A percentile compares a stretch with the other conserved stretches of the same genome.
phyloP scores from a whole-genome alignment of 768 basidiomycete genomes.

The Cyclocybe cylindracea region DNA sequence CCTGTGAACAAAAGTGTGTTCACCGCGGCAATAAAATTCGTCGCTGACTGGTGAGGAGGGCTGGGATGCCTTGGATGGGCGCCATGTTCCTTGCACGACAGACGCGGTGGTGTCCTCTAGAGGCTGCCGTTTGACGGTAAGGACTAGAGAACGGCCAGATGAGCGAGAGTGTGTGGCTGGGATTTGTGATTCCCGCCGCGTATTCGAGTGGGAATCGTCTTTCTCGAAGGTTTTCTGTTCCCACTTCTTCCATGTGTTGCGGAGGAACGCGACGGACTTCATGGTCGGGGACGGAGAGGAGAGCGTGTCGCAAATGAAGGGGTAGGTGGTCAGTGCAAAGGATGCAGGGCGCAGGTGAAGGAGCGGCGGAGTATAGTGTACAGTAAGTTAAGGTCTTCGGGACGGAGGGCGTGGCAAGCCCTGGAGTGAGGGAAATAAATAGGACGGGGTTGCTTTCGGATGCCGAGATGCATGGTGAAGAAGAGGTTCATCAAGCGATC shows the following conservation, averaged over 20 bases:
- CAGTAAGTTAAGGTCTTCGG: constrained; percentile 16
- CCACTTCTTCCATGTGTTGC: constrained; percentile 40
- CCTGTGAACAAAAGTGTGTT: constrained; percentile 3
- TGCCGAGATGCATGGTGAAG: constrained; percentile 23
- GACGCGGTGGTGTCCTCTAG: constrained; percentile 6
- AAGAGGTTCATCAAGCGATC: constrained; percentile 29
- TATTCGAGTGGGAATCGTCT: constrained; percentile 7
- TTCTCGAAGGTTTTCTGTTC: constrained; percentile 24
- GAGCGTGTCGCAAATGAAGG: constrained; percentile 3
- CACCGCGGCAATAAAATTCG: constrained; percentile 7
- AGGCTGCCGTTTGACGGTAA: constrained; percentile 17
- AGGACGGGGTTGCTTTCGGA: constrained; percentile 22
- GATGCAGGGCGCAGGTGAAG: constrained; percentile 2
- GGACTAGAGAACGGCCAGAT: constrained; percentile 14
- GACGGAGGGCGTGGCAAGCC: constrained; percentile 12
- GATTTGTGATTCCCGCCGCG: constrained; percentile 8
- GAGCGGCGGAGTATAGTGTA: constrained; percentile 13
- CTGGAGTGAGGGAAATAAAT: constrained; percentile 26
- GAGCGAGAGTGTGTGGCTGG: constrained; percentile 7
- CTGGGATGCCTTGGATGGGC: constrained; percentile 6
- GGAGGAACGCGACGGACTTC: constrained; percentile 42
- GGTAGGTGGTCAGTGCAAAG: constrained; percentile 4
- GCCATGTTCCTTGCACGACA: constrained; percentile 17
- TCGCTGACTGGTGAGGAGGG: constrained; percentile 14
- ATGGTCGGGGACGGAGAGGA: constrained; percentile 20